Conservation (phyloP, 1,284 basidiomycete genomes). For the Rhodotorula sp. region DNA sequence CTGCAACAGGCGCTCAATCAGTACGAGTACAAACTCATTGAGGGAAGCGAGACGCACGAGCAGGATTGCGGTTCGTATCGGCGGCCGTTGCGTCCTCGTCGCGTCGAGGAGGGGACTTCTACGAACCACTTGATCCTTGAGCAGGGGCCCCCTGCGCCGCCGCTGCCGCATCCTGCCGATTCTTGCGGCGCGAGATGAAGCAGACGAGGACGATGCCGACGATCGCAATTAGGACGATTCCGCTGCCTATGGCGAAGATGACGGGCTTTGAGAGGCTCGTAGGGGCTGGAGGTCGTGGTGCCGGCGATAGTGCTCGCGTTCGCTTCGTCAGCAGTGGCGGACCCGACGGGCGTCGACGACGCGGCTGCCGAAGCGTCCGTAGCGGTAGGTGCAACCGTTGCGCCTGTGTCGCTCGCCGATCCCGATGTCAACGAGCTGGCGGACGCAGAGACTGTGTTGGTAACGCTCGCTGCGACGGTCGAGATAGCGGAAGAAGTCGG, state of each 20-base stretch:
- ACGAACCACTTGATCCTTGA: neutral
- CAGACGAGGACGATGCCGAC: slow-evolving; percentile 6
- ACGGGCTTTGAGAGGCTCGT: slow-evolving; percentile 5
- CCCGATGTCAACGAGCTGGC: no score
- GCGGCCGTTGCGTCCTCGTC: neutral
- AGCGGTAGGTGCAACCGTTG: neutral
- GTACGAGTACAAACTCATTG: neutral
- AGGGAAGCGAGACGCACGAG: neutral
- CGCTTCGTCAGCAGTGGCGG: neutral
- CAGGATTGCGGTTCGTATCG: neutral
- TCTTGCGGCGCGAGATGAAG: slow-evolving; percentile 1
- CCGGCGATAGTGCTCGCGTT: neutral
- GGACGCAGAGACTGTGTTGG: no score
- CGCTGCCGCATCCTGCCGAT: neutral
- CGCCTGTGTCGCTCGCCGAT: neutral
- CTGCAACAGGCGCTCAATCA: neutral
- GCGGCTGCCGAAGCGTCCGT: neutral
- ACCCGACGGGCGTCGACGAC: neutral
- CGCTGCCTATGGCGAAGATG: slow-evolving; percentile 6
- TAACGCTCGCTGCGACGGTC: no score
- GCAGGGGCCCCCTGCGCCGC: neutral
- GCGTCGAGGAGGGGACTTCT: neutral
- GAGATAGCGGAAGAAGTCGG: neutral
- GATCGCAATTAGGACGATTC: neutral
- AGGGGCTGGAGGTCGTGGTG: no score